A percentile compares a stretch with the other conserved stretches of the same genome.
These are phyloP conservation scores for Rhododendron kiyosumense DNA, from an alignment of 148 eudicot species.

Conservation along the genomic window DNA sequence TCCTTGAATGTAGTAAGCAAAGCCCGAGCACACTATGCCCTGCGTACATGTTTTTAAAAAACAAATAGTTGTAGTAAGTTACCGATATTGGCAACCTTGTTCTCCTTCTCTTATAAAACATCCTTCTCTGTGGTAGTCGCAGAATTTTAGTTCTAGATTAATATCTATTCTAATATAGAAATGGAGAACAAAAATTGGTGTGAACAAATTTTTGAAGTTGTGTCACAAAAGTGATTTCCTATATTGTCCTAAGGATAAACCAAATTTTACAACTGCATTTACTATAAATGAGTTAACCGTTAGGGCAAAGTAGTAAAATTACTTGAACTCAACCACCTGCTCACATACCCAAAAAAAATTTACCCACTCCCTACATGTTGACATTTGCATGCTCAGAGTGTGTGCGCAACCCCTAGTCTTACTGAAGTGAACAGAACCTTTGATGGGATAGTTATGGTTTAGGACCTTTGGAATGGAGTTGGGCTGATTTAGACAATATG, in stretches of 20 bases:
- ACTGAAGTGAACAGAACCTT: too few relatives aligned
- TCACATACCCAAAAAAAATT: too few relatives aligned
- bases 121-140: neutral
- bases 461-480: too few relatives aligned
- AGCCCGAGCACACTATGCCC: slow-evolving; percentile 84
- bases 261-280: too few relatives aligned
- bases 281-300: neutral
- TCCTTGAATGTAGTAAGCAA: slow-evolving; percentile 86
- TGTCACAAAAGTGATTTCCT: neutral
- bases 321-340: neutral
- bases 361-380: too few relatives aligned
- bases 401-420: too few relatives aligned
- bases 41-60: slow-evolving; percentile 18
- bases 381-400: too few relatives aligned
- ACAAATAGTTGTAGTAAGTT: neutral
- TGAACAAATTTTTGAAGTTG: neutral
- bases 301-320: neutral
- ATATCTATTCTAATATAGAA: neutral
- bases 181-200: neutral
- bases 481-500: too few relatives aligned
- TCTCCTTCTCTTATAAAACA: neutral
- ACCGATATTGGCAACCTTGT: neutral
- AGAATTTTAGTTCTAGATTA: neutral
- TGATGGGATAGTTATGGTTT: too few relatives aligned
- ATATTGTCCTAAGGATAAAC: neutral